phyloP scores from a whole-genome alignment of 768 basidiomycete species.

The Trametes coccinea region DNA sequence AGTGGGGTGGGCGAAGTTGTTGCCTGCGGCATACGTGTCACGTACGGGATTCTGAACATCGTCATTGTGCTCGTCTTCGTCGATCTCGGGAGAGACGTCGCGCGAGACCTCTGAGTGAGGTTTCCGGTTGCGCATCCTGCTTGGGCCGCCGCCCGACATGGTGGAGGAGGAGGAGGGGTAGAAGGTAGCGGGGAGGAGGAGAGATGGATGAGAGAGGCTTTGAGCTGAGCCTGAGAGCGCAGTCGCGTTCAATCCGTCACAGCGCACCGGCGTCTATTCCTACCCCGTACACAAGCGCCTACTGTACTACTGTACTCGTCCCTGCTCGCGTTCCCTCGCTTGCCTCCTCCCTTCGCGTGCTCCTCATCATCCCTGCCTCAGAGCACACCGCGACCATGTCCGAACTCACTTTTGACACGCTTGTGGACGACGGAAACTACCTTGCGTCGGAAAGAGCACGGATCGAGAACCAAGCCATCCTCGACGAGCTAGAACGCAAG shows the following conservation, averaged over 20 bases:
- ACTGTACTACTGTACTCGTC: background rate
- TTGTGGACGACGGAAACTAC: conserved; percentile 79
- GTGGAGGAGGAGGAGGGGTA: conserved; percentile 8
- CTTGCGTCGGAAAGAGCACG: conserved; percentile 72
- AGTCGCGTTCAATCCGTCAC: background rate
- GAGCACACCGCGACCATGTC: conserved; percentile 46
- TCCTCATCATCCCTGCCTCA: background rate
- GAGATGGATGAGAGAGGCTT: background rate
- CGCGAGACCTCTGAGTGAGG: background rate
- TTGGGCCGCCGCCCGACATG: conserved; percentile 24
- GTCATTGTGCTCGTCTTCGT: conserved; percentile 21
- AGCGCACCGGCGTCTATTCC: background rate
- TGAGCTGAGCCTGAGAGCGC: background rate
- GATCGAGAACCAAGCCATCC: conserved; percentile 80
- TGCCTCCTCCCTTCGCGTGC: background rate
- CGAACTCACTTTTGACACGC: conserved; percentile 73
- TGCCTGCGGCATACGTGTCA: conserved; percentile 24
- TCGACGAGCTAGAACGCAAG: conserved; percentile 97
- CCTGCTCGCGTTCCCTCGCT: background rate
- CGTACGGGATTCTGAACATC: conserved; percentile 24
- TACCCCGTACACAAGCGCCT: background rate
- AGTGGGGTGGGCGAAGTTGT: background rate
- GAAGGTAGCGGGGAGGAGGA: background rate
- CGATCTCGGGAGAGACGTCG: conserved; percentile 9
- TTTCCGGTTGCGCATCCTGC: conserved; percentile 12